Conservation (phyloP, 1,284 basidiomycete genomes). For the Sanghuangporus sanghuang region DNA sequence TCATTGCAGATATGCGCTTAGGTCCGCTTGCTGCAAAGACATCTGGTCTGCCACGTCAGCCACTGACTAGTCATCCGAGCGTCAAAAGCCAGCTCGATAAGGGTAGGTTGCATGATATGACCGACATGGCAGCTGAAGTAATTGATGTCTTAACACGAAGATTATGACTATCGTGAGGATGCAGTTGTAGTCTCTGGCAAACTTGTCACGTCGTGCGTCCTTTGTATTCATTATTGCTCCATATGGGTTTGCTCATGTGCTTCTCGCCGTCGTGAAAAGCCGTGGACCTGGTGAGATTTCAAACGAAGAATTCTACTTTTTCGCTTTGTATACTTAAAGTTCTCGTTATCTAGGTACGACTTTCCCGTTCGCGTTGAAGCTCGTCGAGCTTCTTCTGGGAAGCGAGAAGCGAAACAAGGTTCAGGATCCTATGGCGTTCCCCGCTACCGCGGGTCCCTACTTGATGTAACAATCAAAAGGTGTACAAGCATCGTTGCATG, state of each 20-base stretch:
- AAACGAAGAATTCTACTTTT: neutral
- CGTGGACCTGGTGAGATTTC: constrained; percentile 65
- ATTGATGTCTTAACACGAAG: constrained; percentile 32
- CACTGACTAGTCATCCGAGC: constrained; percentile 77
- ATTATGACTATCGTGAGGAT: constrained; percentile 74
- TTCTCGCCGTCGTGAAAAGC: constrained; percentile 30
- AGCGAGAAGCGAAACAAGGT: constrained; percentile 63
- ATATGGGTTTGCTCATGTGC: neutral
- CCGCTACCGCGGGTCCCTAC: constrained; percentile 22
- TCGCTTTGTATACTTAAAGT: neutral
- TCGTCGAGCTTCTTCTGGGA: constrained; percentile 69
- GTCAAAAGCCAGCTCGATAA: constrained; percentile 60
- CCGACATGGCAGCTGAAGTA: neutral
- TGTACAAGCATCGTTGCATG: no score
- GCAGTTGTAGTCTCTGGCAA: constrained; percentile 72
- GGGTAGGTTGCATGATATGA: constrained; percentile 32
- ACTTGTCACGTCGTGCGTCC: constrained; percentile 65
- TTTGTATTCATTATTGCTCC: constrained; percentile 15
- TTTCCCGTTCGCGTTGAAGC: constrained; percentile 69
- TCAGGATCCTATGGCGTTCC: constrained; percentile 73
- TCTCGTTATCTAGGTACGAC: constrained; percentile 50
- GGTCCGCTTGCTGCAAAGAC: constrained; percentile 67
- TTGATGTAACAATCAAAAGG: neutral
- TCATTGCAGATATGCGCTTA: constrained; percentile 24
- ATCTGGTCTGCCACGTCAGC: constrained; percentile 56